phyloP scores from a whole-genome alignment of 2,329 filamentous ascomycete species.

The Pyricularia grisea region DNA sequence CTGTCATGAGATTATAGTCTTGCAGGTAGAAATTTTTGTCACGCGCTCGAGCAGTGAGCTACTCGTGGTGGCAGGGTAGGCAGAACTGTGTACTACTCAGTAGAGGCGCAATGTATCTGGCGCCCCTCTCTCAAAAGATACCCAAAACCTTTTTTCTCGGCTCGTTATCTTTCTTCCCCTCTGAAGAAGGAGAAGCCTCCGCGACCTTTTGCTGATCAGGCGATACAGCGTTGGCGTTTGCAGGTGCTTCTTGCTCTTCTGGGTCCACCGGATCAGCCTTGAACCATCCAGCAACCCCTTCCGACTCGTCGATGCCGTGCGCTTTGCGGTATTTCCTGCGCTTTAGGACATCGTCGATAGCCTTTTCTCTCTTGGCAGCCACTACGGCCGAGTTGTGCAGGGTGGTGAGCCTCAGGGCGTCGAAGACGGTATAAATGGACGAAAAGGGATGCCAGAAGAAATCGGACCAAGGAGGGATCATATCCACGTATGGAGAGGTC shows the following conservation, averaged over 20 bases:
- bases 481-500: constrained; percentile 69
- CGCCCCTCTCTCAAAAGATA: constrained; percentile 50
- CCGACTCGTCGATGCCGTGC: constrained; percentile 62
- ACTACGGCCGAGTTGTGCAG: constrained; percentile 60
- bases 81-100: not conserved
- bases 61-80: not conserved
- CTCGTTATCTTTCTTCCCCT: constrained; percentile 34
- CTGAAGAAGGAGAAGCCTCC: not conserved
- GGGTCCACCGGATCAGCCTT: constrained; percentile 10
- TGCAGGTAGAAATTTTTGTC: not conserved
- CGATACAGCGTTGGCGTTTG: not conserved
- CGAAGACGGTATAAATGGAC: constrained; percentile 54
- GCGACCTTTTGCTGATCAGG: not conserved
- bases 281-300: constrained; percentile 27
- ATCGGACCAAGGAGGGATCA: constrained; percentile 63
- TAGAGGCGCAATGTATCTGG: not conserved
- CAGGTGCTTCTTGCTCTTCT: constrained; percentile 1
- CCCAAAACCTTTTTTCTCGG: constrained; percentile 72
- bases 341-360: constrained; percentile 81
- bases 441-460: constrained; percentile 61
- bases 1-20: constrained; percentile 34
- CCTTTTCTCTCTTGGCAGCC: constrained; percentile 60
- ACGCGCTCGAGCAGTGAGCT: not conserved
- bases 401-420: constrained; percentile 70
- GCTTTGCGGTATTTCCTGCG: constrained; percentile 75